These are phyloP conservation scores for Drechslerella coelobrocha DNA, from an alignment of 2,329 filamentous ascomycete genomes.

Conservation along the genomic window DNA sequence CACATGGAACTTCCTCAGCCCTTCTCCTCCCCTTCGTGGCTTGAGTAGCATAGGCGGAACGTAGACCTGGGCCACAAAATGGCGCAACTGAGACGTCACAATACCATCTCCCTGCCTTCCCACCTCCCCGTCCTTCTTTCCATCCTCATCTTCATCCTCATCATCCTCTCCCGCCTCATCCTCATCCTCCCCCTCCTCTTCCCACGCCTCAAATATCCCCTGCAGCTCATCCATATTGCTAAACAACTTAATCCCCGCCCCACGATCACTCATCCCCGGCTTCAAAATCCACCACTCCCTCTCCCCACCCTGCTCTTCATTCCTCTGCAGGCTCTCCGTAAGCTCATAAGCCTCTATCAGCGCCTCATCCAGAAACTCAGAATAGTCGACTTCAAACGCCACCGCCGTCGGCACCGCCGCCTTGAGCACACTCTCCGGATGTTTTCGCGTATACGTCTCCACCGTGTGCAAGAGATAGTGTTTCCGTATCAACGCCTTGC, in stretches of 20 bases:
- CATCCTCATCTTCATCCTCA: constrained; percentile 58
- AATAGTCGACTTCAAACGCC: constrained; percentile 93
- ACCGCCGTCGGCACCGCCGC: constrained; percentile 78
- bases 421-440: constrained; percentile 73
- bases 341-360: constrained; percentile 89
- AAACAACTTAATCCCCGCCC: constrained; percentile 90
- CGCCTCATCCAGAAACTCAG: constrained; percentile 94
- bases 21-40: constrained; percentile 58
- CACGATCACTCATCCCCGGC: constrained; percentile 94
- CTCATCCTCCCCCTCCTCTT: constrained; percentile 70
- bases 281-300: constrained; percentile 98
- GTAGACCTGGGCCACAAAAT: constrained; percentile 95
- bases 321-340: constrained; percentile 75
- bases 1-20: constrained; percentile 88
- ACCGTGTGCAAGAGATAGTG: constrained; percentile 88
- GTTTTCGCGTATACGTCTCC: constrained; percentile 82
- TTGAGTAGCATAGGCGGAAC: constrained; percentile 82
- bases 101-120: constrained; percentile 61
- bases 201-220: constrained; percentile 89
- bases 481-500: constrained; percentile 94
- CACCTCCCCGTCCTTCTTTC: constrained; percentile 30
- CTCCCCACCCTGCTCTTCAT: constrained; percentile 63
- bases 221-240: constrained; percentile 83
- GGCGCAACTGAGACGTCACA: constrained; percentile 86
- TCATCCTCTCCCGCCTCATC: constrained; percentile 65